Percentiles rank a stretch among this genome's conserved stretches.
phyloP scores from a whole-genome alignment of 2,329 filamentous ascomycete species.

The Stachybotrys echinatus region DNA sequence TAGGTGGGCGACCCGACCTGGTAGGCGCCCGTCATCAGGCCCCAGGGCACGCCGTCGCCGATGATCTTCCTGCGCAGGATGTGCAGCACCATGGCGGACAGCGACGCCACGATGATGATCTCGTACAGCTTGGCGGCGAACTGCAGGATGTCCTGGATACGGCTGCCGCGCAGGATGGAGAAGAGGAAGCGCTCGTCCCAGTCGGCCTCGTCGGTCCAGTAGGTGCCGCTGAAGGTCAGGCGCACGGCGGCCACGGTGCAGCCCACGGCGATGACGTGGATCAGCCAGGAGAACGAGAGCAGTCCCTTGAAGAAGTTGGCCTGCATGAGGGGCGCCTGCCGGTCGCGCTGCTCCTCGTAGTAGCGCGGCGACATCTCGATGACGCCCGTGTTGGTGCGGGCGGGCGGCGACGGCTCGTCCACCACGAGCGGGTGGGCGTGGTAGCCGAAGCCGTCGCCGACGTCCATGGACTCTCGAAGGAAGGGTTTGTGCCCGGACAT shows the following conservation, averaged over 20 bases:
- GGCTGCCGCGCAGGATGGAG: neutral
- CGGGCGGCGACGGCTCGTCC: neutral
- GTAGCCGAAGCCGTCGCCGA: neutral
- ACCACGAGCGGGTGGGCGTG: neutral
- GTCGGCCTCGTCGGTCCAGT: slow-evolving; percentile 2
- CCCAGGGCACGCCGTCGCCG: neutral
- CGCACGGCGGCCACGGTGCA: slow-evolving; percentile 1
- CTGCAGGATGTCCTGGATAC: neutral
- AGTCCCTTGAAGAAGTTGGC: neutral
- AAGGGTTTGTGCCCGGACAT: neutral
- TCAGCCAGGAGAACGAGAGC: slow-evolving; percentile 1
- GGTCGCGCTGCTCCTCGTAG: neutral
- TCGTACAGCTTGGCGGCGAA: slow-evolving; percentile 2
- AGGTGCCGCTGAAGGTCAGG: neutral
- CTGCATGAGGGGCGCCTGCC: neutral
- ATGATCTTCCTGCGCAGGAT: neutral
- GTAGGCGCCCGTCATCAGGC: slow-evolving; percentile 1
- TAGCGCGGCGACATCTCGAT: neutral
- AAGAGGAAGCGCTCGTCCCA: neutral
- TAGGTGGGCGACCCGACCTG: neutral
- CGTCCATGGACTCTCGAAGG: neutral
- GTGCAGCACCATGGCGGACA: slow-evolving; percentile 1
- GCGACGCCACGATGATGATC: neutral
- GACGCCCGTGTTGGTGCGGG: neutral
- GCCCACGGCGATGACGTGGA: slow-evolving; percentile 2